A percentile compares a stretch with the other conserved stretches of the same genome.
Evolutionary conservation across 306 rosid genomes (phyloP).

Genomic region (Prunus mira): DNA sequence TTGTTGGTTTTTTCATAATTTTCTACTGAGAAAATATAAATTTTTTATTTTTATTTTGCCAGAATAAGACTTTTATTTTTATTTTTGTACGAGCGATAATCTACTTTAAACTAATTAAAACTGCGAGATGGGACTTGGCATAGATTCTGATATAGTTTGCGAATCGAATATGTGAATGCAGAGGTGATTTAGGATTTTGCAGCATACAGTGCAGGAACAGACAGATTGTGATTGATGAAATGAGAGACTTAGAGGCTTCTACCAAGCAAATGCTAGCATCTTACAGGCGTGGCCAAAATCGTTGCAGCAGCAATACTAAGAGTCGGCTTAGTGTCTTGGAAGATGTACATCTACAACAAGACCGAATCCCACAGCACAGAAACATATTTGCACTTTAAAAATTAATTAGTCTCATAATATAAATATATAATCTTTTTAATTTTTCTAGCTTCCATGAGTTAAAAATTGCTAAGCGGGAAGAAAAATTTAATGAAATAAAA

Average conservation of each 20-base stretch:
- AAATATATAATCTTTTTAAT: too few species aligned
- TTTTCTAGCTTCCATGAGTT: too few species aligned
- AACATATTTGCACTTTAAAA: conserved; percentile 8
- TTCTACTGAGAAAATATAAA: too few species aligned
- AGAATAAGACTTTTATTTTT: too few species aligned
- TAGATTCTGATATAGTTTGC: neutral
- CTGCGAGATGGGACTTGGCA: too few species aligned
- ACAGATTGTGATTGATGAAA: conserved; percentile 44
- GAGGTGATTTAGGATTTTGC: conserved; percentile 52
- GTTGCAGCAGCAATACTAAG: conserved; percentile 7
- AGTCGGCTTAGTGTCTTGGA: conserved; percentile 4
- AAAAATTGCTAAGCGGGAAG: too few species aligned
- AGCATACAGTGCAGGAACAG: conserved; percentile 43
- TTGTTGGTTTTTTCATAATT: too few species aligned
- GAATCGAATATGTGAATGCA: conserved; percentile 14
- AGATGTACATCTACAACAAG: conserved; percentile 13
- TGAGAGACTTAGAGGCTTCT: conserved; percentile 40
- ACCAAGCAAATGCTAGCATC: conserved; percentile 34
- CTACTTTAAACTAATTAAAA: too few species aligned
- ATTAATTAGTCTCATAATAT: too few species aligned
- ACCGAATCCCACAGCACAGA: conserved; percentile 1
- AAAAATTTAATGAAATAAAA: too few species aligned
- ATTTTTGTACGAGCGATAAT: too few species aligned
- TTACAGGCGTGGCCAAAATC: conserved; percentile 9
- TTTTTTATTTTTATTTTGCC: too few species aligned